phyloP scores from a whole-genome alignment of 2,329 filamentous ascomycete species.

The Fusarium hostae region DNA sequence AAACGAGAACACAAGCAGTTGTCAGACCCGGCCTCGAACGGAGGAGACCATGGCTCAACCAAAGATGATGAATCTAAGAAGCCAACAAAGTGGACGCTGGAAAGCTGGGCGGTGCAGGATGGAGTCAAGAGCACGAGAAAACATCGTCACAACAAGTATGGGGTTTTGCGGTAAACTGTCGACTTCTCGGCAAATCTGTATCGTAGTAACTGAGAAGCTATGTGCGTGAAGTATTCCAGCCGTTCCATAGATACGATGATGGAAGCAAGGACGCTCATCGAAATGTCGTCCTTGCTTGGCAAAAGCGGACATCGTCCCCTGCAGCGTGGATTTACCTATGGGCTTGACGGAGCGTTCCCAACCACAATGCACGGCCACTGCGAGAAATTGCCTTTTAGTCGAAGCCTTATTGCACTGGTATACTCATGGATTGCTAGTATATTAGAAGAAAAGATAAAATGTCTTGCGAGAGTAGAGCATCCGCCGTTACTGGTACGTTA shows the following conservation, averaged over 20 bases:
- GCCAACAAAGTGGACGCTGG: conserved; percentile 80
- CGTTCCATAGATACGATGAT: neutral
- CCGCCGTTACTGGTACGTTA: too few species aligned
- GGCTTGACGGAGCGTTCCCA: neutral
- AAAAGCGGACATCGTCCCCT: neutral
- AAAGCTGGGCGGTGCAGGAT: conserved; percentile 72
- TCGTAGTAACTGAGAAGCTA: neutral
- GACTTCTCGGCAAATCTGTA: neutral
- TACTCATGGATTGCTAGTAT: too few species aligned
- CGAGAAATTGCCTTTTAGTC: too few species aligned
- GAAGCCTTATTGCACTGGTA: too few species aligned
- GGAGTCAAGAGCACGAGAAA: conserved; percentile 89
- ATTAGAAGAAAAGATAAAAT: too few species aligned
- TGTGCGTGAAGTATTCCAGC: neutral
- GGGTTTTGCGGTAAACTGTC: neutral
- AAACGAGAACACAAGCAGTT: conserved; percentile 52
- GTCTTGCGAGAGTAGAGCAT: too few species aligned
- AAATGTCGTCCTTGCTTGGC: neutral
- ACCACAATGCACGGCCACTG: neutral
- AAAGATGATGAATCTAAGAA: conserved; percentile 64
- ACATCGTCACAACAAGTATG: conserved; percentile 66
- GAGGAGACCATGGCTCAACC: conserved; percentile 4
- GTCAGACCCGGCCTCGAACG: conserved; percentile 39
- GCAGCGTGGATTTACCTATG: neutral
- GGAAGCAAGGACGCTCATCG: neutral